Conservation (phyloP, 176 grass and related monocot species). For the Carex parvula region DNA sequence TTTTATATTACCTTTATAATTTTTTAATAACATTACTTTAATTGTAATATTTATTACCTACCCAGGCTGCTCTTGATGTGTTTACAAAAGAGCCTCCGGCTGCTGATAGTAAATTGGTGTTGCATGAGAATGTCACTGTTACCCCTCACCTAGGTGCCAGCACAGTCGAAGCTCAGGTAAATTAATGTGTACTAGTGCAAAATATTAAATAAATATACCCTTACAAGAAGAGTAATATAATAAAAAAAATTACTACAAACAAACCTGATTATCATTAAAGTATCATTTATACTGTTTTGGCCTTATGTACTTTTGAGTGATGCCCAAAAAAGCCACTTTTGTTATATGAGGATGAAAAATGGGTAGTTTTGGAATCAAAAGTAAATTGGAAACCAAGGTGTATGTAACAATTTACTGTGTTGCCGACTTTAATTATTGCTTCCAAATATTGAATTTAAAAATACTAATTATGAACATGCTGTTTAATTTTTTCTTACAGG, state of each 20-base stretch:
- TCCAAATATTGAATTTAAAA: no score
- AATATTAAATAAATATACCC: neutral
- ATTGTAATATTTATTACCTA: neutral
- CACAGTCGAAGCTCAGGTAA: slow-evolving; percentile 89
- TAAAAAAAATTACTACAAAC: neutral
- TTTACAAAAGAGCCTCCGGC: slow-evolving; percentile 76
- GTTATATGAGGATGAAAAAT: neutral
- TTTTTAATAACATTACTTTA: neutral
- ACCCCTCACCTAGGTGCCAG: slow-evolving; percentile 94
- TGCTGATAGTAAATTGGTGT: slow-evolving; percentile 64
- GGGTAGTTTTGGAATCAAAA: neutral
- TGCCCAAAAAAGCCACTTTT: neutral
- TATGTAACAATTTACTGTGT: neutral
- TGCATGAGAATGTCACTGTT: slow-evolving; percentile 82
- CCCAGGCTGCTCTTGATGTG: slow-evolving; percentile 83
- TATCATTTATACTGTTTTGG: neutral
- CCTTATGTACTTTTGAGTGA: neutral
- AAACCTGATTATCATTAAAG: neutral
- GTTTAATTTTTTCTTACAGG: slow-evolving; percentile 28
- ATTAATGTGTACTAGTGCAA: neutral
- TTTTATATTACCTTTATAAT: neutral
- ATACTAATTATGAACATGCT: neutral
- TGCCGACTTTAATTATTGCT: neutral
- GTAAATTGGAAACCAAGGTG: neutral
- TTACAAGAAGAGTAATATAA: neutral